Base-by-base conservation (phyloP, 2,329 filamentous ascomycete genomes). In the Mariannaea sp. region DNA sequence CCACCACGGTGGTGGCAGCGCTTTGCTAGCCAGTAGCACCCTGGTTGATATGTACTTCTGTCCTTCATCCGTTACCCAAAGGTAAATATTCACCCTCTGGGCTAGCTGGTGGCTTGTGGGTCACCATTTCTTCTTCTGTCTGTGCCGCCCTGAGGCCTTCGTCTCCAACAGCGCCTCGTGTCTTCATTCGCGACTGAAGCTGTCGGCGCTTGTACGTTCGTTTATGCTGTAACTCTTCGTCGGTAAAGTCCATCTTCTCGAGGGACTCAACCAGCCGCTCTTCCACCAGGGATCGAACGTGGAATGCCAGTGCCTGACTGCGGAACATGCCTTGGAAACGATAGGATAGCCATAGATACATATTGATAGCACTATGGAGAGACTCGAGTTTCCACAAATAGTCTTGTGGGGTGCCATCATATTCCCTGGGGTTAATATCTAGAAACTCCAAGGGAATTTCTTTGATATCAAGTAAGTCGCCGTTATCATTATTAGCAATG, bases 301-400 rank as follows among this genome's bases (percentile, higher is more conserved):
- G 86, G 59, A 89, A 87, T 1, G 90, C 92, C 36, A 96, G 77
- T 1, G 77, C 77, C 63, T 93, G 84, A 59, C 87, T 89, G 5
- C 77, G 81, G 70, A 97, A 96, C 44, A 95, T 80, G 42, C 90
- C 89, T 3, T 85, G 80, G 70, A 93, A 96, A 6, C 93, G 87
- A 72, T 93, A 97, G 63, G 89, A 93, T 13, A 99, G 79, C 94
- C 94, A 99, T 2, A 96, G 80, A 68, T 97, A 99, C 40, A 92
- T 76, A 38, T 93, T 90, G 30, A 99, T 76, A 22, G 84, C 79
- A 65, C 90, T 89, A 74, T 99, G 94, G 13, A 99, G 78, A 3
- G 76, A 71, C 70, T 99, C 94, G 16, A 97, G 77, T 7, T 78
- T 73, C 49, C 77, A 75, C 9, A 99, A 78, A 60, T 91, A 90